These are phyloP conservation scores for Curvularia sp. DNA, from an alignment of 2,329 filamentous ascomycete species.

Conservation along the genomic window DNA sequence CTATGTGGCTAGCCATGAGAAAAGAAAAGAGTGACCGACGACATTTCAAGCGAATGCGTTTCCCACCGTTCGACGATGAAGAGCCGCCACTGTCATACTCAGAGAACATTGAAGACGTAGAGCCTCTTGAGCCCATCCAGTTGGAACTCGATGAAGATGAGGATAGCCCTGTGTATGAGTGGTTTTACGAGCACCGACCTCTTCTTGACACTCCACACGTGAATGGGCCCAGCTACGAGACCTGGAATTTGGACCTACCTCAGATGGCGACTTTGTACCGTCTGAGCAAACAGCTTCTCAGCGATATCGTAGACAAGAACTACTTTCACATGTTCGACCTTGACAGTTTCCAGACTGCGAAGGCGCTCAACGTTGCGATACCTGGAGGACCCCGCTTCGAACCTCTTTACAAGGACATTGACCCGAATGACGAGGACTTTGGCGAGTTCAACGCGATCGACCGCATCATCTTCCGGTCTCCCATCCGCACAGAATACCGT, in stretches of 20 bases:
- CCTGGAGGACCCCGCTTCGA: slow-evolving; percentile 98
- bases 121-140: slow-evolving; percentile 96
- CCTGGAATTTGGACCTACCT: slow-evolving; percentile 88
- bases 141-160: slow-evolving; percentile 97
- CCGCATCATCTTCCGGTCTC: slow-evolving; percentile 95
- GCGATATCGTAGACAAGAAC: slow-evolving; percentile 92
- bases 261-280: slow-evolving; percentile 97
- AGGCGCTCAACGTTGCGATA: slow-evolving; percentile 95
- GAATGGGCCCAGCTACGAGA: slow-evolving; percentile 95
- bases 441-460: slow-evolving; percentile 99
- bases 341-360: slow-evolving; percentile 93
- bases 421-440: slow-evolving; percentile 98
- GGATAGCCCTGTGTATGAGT: slow-evolving; percentile 89
- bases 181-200: slow-evolving; percentile 96
- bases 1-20: slow-evolving; percentile 99
- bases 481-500: slow-evolving; percentile 92
- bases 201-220: slow-evolving; percentile 91
- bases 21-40: slow-evolving; percentile 95
- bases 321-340: slow-evolving; percentile 98
- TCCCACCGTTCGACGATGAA: slow-evolving; percentile 97
- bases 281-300: slow-evolving; percentile 86
- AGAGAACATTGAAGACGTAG: slow-evolving; percentile 98
- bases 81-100: slow-evolving; percentile 97
- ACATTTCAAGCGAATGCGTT: slow-evolving; percentile 98
- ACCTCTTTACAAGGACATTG: slow-evolving; percentile 96